These are phyloP conservation scores for Samsoniella hepiali DNA, from an alignment of 2,329 filamentous ascomycete genomes.

Conservation along the genomic window DNA sequence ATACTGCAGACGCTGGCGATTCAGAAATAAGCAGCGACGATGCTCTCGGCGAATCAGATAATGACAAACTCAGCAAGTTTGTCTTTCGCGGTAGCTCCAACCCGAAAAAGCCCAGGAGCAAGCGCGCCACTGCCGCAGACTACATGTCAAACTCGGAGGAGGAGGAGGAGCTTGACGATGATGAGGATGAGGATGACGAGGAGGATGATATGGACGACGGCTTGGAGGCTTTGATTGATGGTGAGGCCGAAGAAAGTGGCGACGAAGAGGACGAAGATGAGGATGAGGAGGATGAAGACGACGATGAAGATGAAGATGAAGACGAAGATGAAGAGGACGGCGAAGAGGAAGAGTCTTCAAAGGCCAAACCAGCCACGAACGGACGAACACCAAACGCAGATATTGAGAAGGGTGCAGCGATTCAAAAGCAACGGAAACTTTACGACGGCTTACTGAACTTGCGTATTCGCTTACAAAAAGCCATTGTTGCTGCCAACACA, in stretches of 20 bases:
- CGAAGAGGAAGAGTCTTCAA: constrained; percentile 30
- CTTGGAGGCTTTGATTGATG: constrained; percentile 33
- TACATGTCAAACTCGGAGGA: constrained; percentile 51
- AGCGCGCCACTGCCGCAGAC: constrained; percentile 52
- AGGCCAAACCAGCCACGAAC: constrained; percentile 34
- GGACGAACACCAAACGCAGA: constrained; percentile 47
- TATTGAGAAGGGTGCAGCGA: constrained; percentile 78
- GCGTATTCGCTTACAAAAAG: constrained; percentile 90
- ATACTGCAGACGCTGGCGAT: constrained; percentile 47
- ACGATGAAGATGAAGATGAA: constrained; percentile 34
- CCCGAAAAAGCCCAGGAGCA: constrained; percentile 36
- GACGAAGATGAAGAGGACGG: constrained; percentile 37
- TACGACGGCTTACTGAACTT: constrained; percentile 89
- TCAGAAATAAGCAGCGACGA: constrained; percentile 63
- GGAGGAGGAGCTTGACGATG: constrained; percentile 37
- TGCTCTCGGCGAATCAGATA: constrained; percentile 80
- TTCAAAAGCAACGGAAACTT: constrained; percentile 78
- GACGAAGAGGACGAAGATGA: constrained; percentile 36
- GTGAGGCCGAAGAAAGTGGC: constrained; percentile 30
- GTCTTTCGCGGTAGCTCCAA: constrained; percentile 59
- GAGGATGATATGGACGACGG: constrained; percentile 40
- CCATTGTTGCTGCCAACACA: constrained; percentile 77
- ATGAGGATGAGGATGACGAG: constrained; percentile 35
- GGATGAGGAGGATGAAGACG: constrained; percentile 31
- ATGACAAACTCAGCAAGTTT: constrained; percentile 76